Evolutionary conservation across 2,329 filamentous ascomycete genomes (phyloP).

Genomic region (Dactylonectria estremocensis): DNA sequence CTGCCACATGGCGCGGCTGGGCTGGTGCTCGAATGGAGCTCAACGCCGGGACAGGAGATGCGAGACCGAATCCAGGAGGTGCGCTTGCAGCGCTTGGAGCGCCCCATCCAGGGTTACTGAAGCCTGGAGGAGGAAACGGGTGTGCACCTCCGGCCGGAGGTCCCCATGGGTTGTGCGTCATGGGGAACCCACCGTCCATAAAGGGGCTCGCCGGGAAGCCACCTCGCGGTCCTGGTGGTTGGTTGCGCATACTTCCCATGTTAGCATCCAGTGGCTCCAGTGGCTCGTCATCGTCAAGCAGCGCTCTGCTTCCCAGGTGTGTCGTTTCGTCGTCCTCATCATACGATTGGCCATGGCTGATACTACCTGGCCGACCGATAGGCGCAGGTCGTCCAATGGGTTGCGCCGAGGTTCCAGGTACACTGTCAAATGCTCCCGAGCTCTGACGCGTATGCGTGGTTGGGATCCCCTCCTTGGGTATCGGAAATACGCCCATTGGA

Average conservation of each 20-base stretch:
- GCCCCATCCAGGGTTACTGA: constrained; percentile 60
- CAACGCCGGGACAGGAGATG: constrained; percentile 50
- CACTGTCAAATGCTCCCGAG: constrained; percentile 78
- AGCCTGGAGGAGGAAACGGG: constrained; percentile 64
- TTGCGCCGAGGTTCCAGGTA: constrained; percentile 69
- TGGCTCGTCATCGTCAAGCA: constrained; percentile 82
- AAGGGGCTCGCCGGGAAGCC: constrained; percentile 61
- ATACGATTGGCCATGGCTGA: constrained; percentile 66
- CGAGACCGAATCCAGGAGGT: constrained; percentile 54
- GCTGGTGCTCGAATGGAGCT: constrained; percentile 53
- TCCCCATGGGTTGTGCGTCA: constrained; percentile 60
- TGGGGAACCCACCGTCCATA: constrained; percentile 58
- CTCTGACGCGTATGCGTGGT: constrained; percentile 81
- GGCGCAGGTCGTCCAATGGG: constrained; percentile 88
- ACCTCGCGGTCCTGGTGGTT: constrained; percentile 64
- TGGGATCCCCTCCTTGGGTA: constrained; percentile 51
- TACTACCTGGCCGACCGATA: constrained; percentile 89
- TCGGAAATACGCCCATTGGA: constrained; percentile 50
- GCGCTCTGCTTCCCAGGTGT: constrained; percentile 90
- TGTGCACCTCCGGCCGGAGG: constrained; percentile 51
- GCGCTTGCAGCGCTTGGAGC: constrained; percentile 50
- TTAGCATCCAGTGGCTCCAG: constrained; percentile 52
- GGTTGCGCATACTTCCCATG: constrained; percentile 59
- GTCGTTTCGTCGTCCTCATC: constrained; percentile 80
- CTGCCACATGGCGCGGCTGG: constrained; percentile 76